These are phyloP conservation scores for Camelina neglecta DNA, from an alignment of 345 rosid species.

Conservation along the genomic window DNA sequence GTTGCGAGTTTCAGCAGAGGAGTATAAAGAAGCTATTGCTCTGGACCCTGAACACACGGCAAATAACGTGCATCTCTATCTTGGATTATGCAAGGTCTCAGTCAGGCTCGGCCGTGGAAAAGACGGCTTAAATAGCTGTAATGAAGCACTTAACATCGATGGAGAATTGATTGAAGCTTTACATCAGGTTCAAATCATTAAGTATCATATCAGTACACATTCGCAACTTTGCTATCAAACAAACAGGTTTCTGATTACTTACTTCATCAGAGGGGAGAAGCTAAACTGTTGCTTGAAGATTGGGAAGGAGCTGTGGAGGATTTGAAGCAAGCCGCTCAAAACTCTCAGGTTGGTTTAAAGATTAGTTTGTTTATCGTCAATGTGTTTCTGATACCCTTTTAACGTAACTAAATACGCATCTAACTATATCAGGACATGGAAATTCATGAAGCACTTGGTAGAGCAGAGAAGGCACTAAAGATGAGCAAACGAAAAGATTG, in stretches of 20 bases:
- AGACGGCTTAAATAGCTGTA: slow-evolving; percentile 86
- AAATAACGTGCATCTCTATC: slow-evolving; percentile 87
- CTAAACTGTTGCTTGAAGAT: slow-evolving; percentile 89
- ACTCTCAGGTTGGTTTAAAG: slow-evolving; percentile 72
- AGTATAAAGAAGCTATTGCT: slow-evolving; percentile 81
- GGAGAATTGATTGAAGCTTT: slow-evolving; percentile 85
- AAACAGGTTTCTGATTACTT: slow-evolving; percentile 13
- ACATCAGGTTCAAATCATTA: slow-evolving; percentile 67
- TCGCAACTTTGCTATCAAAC: not conserved
- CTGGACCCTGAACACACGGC: slow-evolving; percentile 87
- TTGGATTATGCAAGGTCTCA: slow-evolving; percentile 87
- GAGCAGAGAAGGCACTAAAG: slow-evolving; percentile 95
- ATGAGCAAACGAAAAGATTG: slow-evolving; percentile 97
- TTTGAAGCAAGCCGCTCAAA: slow-evolving; percentile 81
- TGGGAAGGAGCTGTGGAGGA: slow-evolving; percentile 99
- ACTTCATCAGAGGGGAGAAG: slow-evolving; percentile 83
- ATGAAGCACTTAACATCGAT: slow-evolving; percentile 79
- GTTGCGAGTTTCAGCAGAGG: slow-evolving; percentile 88
- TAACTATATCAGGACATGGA: slow-evolving; percentile 67
- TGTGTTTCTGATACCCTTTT: not conserved
- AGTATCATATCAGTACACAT: not conserved
- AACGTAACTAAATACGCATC: not conserved
- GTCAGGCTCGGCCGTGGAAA: slow-evolving; percentile 97
- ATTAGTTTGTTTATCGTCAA: not conserved
- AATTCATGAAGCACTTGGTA: slow-evolving; percentile 77